Base-by-base conservation (phyloP, 768 basidiomycete species). In the Obba rivulosa region DNA sequence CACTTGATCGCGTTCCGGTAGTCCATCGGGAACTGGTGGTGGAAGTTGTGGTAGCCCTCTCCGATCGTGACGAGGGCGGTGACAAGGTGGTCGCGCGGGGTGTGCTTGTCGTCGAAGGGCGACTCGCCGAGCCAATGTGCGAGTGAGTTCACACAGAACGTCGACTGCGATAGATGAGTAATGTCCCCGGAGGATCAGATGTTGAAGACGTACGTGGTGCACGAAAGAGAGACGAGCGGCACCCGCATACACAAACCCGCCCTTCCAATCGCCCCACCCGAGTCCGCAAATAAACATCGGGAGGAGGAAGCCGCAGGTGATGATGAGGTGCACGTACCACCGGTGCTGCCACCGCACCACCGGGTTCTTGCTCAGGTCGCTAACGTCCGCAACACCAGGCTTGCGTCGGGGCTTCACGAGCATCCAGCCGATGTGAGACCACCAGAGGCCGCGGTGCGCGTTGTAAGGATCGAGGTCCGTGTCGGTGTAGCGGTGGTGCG, bases 21-120 rank as follows among this genome's bases (percentile, higher is more conserved):
- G 67, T 97, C 93, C 88, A 92, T 92, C 7, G 93, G 93, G 80
- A 95, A 95, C 62, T 84, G 81, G 62, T 97, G 93, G 71, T 97
- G 93, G 80, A 95, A 95, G 69, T 97, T 97, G 76, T 97, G 93
- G 73, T 97, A 97, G 14, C 93, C 93, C 67, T 97, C 93, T 46
- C 93, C 93, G 60, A 94, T 84, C 34, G 93, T 96, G 52, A 82
- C 85, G 24, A 96, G 72, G 2, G 93, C 93, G 24, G 92, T 94
- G 63, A 94, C 63, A 51, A 92, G 64, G 67, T 94, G 92, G 67
- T 95, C 92, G 45, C 85, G 78, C 16, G 93, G 92, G 8, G 90
- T 87, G 67, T 93, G 90, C 72, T 93, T 94, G 79, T 93, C 90
- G 68, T 95, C 92, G 61, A 92, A 95, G 20, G 92, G 89, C 8